Evolutionary conservation across 2,329 filamentous ascomycete species (phyloP), one percentile per base, ranked within the genome.

Genomic region (Fusarium duplospermum): DNA sequence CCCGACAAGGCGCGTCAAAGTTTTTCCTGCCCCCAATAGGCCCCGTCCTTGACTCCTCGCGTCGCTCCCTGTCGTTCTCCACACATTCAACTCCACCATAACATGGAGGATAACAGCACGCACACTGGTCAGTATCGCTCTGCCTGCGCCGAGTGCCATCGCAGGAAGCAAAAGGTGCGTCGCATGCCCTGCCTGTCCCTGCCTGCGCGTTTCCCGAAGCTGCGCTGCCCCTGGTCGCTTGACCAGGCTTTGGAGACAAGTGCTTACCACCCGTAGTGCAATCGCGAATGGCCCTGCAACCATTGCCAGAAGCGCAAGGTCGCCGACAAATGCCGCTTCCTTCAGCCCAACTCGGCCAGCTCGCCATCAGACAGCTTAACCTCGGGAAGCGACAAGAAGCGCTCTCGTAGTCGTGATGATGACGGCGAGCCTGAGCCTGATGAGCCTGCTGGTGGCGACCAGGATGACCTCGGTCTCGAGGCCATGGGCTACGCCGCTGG

Each of bases 81-180:
- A 75, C 73, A 67, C 67, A 29, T 71, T 71, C 73, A 75, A 76
- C 73, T 75, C 73, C 73, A 76, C 73, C 69, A 22, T 50, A 74
- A 71, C 64, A 75, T 75, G 86, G 78, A 72, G 85, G 78, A 73
- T 81, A 83, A 78, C 85, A 87, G 72, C 80, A 81, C 52, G 85
- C 78, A 54, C 82, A 84, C 70, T 82, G 82, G 69, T 81, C 80
- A 71, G 63, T 76, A 79, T 67, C 80, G 80, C 61, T 78, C 80
- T 18, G 84, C 85, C 62, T 87, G 85, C 77, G 84, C 82, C 36
- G 84, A 86, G 75, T 87, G 82, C 59, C 81, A 83, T 71, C 81
- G 82, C 42, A 77, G 82, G 61, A 83, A 83, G 74, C 82, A 83
- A 77, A 83, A 83, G 77, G 82, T 81, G 68, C 14, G 78, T 73